These are phyloP conservation scores for Erucastrum elatum DNA, from an alignment of 345 rosid species.

Conservation along the genomic window DNA sequence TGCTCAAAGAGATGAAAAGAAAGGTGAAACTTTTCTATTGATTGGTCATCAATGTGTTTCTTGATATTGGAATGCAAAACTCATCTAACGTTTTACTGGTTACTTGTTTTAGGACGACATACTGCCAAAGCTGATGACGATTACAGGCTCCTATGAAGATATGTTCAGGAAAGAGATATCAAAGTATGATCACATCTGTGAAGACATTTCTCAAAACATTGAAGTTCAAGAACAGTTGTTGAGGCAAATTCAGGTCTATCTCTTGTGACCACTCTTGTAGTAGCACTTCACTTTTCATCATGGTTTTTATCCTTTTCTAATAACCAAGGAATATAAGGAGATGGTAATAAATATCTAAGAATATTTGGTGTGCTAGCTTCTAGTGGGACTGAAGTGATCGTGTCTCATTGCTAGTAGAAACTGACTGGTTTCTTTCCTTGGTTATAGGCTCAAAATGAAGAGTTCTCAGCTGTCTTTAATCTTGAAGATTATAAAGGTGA, in stretches of 20 bases:
- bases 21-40: slow-evolving; percentile 51
- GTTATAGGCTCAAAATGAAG: slow-evolving; percentile 84
- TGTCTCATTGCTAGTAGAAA: slow-evolving; percentile 18
- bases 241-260: slow-evolving; percentile 86
- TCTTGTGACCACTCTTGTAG: slow-evolving; percentile 7
- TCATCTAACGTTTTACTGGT: slow-evolving; percentile 18
- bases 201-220: slow-evolving; percentile 83
- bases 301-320: slow-evolving; percentile 8
- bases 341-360: slow-evolving; percentile 1
- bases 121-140: slow-evolving; percentile 93
- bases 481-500: slow-evolving; percentile 96
- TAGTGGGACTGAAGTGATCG: slow-evolving; percentile 9
- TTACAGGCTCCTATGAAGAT: slow-evolving; percentile 85
- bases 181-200: slow-evolving; percentile 82
- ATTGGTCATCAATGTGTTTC: slow-evolving; percentile 17
- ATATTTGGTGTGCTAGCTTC: slow-evolving; percentile 15
- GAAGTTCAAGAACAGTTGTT: slow-evolving; percentile 87
- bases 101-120: slow-evolving; percentile 79
- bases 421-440: slow-evolving; percentile 18
- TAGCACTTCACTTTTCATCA: slow-evolving; percentile 6
- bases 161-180: slow-evolving; percentile 92
- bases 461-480: slow-evolving; percentile 74
- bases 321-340: slow-evolving; percentile 3
- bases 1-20: slow-evolving; percentile 99
- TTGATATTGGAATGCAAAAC: slow-evolving; percentile 14